phyloP scores from a whole-genome alignment of 805 yeast genomes.

The Yarrowia osloensis region DNA sequence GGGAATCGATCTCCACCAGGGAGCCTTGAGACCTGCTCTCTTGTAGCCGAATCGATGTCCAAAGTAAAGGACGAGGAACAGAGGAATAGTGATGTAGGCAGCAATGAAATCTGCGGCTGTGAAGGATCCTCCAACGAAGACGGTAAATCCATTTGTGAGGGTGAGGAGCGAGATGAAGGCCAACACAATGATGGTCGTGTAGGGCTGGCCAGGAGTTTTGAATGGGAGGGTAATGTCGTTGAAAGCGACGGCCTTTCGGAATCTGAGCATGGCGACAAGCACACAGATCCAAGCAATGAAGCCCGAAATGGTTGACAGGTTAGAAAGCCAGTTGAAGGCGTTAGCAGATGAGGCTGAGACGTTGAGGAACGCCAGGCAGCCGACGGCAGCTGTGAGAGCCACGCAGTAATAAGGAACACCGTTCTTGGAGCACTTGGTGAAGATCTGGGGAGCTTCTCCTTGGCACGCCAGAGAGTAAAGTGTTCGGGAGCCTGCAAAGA shows the following conservation, averaged over 20 bases:
- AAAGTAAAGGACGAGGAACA: slow-evolving; percentile 53
- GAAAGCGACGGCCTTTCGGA: slow-evolving; percentile 61
- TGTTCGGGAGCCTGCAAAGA: slow-evolving; percentile 62
- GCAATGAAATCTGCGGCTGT: slow-evolving; percentile 63
- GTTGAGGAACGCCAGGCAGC: slow-evolving; percentile 67
- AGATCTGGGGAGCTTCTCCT: slow-evolving; percentile 65
- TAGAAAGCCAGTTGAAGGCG: slow-evolving; percentile 67
- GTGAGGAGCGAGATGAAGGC: slow-evolving; percentile 53
- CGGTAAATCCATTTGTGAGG: slow-evolving; percentile 70
- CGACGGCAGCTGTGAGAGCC: slow-evolving; percentile 60
- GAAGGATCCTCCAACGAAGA: slow-evolving; percentile 56
- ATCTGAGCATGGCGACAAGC: slow-evolving; percentile 57
- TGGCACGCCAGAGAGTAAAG: slow-evolving; percentile 57
- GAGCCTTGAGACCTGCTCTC: slow-evolving; percentile 41
- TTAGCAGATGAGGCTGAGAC: slow-evolving; percentile 53
- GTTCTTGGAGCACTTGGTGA: slow-evolving; percentile 58
- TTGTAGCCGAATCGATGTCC: slow-evolving; percentile 57
- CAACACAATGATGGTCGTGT: slow-evolving; percentile 57
- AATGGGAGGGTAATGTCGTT: slow-evolving; percentile 57
- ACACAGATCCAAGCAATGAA: slow-evolving; percentile 64
- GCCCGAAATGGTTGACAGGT: slow-evolving; percentile 66
- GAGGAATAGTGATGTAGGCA: slow-evolving; percentile 68
- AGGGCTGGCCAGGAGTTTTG: slow-evolving; percentile 58
- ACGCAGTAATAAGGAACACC: slow-evolving; percentile 80
- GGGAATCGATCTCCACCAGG: slow-evolving; percentile 41